Evolutionary conservation across 768 basidiomycete genomes (phyloP).

Genomic region (Suillus variegatus): DNA sequence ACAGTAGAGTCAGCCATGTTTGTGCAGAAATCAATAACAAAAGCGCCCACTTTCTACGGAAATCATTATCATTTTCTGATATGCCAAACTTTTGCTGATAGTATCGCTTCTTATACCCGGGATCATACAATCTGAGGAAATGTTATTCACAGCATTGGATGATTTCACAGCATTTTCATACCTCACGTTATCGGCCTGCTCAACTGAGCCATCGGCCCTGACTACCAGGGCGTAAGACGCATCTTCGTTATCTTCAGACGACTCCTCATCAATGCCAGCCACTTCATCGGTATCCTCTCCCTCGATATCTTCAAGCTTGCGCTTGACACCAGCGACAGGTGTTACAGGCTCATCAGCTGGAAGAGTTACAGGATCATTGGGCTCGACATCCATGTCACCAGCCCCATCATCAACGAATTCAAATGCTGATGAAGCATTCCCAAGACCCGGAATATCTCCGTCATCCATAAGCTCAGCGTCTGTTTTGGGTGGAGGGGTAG

Average conservation of each 20-base stretch:
- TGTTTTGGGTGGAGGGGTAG: constrained; percentile 22
- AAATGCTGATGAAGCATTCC: constrained; percentile 23
- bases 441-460: constrained; percentile 36
- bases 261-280: constrained; percentile 33
- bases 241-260: constrained; percentile 48
- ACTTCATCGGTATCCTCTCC: constrained; percentile 40
- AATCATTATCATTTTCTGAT: constrained; percentile 65
- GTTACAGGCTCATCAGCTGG: constrained; percentile 24
- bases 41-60: constrained; percentile 64
- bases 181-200: constrained; percentile 93
- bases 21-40: constrained; percentile 7
- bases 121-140: constrained; percentile 80
- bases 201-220: constrained; percentile 89
- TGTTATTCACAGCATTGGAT: constrained; percentile 7
- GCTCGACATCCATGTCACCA: constrained; percentile 27
- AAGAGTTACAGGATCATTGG: constrained; percentile 10
- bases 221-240: constrained; percentile 66
- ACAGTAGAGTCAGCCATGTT: constrained; percentile 10
- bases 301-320: constrained; percentile 44
- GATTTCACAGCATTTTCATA: constrained; percentile 41
- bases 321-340: constrained; percentile 39
- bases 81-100: constrained; percentile 92
- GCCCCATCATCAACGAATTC: constrained; percentile 25
- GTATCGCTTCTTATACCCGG: constrained; percentile 94
- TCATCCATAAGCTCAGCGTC: constrained; percentile 31